Evolutionary conservation across 805 yeast species (phyloP).

Genomic region (Wickerhamomyces queroliae): DNA sequence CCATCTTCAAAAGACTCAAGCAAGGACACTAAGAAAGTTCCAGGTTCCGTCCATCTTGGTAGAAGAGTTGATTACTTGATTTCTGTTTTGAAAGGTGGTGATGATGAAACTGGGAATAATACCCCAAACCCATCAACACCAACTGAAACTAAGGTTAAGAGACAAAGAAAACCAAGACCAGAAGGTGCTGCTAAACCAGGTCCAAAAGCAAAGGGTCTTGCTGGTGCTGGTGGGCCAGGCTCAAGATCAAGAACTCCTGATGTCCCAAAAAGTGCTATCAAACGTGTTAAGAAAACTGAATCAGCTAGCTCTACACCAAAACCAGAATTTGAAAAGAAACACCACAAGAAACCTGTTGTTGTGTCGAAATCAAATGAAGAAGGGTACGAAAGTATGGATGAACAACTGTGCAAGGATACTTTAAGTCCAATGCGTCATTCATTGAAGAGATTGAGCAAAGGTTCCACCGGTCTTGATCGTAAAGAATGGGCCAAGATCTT

Average conservation of each 20-base stretch:
- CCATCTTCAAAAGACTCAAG: conserved; percentile 3
- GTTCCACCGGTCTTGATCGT: conserved; percentile 67
- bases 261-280: conserved; percentile 16
- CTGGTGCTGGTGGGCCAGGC: not conserved
- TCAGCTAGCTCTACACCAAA: conserved; percentile 6
- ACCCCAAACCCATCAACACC: conserved; percentile 26
- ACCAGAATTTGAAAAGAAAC: conserved; percentile 6
- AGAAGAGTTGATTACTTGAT: conserved; percentile 89
- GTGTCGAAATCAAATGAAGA: conserved; percentile 24
- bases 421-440: conserved; percentile 67
- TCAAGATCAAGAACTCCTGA: conserved; percentile 17
- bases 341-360: conserved; percentile 5
- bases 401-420: conserved; percentile 51
- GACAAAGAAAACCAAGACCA: conserved; percentile 20
- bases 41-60: conserved; percentile 88
- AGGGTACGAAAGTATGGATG: conserved; percentile 79
- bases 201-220: conserved; percentile 6
- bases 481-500: conserved; percentile 72
- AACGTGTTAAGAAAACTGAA: conserved; percentile 11
- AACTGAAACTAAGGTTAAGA: conserved; percentile 21
- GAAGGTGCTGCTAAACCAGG: conserved; percentile 16
- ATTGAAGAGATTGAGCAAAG: conserved; percentile 59
- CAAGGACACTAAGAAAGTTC: conserved; percentile 55
- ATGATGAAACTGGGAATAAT: conserved; percentile 24
- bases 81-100: conserved; percentile 58